A percentile compares a stretch with the other conserved stretches of the same genome.
Evolutionary conservation across 805 yeast species (phyloP).

Genomic region (Starmera dryadoides): DNA sequence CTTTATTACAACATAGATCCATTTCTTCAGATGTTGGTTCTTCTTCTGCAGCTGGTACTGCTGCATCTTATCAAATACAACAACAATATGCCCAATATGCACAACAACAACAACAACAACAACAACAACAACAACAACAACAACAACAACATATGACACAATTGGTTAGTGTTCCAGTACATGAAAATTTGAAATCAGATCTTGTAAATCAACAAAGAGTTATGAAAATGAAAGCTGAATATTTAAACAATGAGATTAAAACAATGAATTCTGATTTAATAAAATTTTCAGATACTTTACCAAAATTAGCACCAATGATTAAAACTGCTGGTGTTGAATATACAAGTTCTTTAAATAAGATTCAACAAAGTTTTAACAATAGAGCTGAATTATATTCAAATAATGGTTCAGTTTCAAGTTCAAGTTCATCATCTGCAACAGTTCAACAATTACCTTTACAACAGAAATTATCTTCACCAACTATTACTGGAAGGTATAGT

Average conservation of each 20-base stretch:
- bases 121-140: slow-evolving; percentile 4
- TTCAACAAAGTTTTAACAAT: slow-evolving; percentile 12
- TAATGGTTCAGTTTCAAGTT: not conserved
- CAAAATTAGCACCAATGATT: slow-evolving; percentile 17
- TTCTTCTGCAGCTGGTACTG: too few relatives aligned
- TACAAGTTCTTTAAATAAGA: slow-evolving; percentile 7
- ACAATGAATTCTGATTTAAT: slow-evolving; percentile 16
- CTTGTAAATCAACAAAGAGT: slow-evolving; percentile 11
- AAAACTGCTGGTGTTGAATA: slow-evolving; percentile 5
- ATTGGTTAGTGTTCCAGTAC: too few relatives aligned
- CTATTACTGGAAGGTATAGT: too few relatives aligned
- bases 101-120: slow-evolving; percentile 4
- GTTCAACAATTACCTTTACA: too few relatives aligned
- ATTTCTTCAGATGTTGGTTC: too few relatives aligned
- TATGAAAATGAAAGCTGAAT: slow-evolving; percentile 10
- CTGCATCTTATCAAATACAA: not conserved
- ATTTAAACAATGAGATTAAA: slow-evolving; percentile 11
- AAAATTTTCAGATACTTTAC: slow-evolving; percentile 16
- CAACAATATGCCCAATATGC: slow-evolving; percentile 8
- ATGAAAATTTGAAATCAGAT: slow-evolving; percentile 5
- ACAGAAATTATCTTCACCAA: slow-evolving; percentile 1
- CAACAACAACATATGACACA: slow-evolving; percentile 5
- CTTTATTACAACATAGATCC: slow-evolving; percentile 19
- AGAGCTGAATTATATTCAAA: slow-evolving; percentile 11
- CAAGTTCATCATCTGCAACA: slow-evolving; percentile 2